Evolutionary conservation across 1,284 basidiomycete species (phyloP).

Genomic region (Vanrija sp.): DNA sequence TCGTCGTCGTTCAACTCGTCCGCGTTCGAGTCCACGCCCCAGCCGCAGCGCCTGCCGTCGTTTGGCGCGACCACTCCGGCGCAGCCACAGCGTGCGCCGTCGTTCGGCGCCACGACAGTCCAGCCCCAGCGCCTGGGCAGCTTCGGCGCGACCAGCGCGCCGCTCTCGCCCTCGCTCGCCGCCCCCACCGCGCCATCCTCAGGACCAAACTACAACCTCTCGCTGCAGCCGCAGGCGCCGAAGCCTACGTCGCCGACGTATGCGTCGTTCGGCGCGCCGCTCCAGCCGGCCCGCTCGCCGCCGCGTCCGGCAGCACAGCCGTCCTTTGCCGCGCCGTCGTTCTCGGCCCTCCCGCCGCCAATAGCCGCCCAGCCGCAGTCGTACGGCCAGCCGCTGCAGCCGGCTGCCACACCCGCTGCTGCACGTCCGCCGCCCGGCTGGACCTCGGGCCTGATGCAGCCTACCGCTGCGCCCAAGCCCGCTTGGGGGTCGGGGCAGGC

Average conservation of each 20-base stretch:
- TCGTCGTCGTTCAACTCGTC: slow-evolving; percentile 38
- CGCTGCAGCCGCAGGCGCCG: slow-evolving; percentile 33
- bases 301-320: neutral
- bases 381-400: slow-evolving; percentile 1
- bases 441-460: slow-evolving; percentile 42
- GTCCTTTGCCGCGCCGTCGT: slow-evolving; percentile 6
- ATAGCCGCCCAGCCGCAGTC: neutral
- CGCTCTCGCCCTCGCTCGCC: neutral
- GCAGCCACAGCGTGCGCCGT: slow-evolving; percentile 11
- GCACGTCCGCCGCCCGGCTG: slow-evolving; percentile 41
- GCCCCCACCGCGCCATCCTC: slow-evolving; percentile 1
- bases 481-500: slow-evolving; percentile 20
- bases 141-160: neutral
- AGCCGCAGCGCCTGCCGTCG: slow-evolving; percentile 4
- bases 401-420: slow-evolving; percentile 1
- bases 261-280: neutral
- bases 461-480: slow-evolving; percentile 32
- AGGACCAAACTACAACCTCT: slow-evolving; percentile 46
- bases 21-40: slow-evolving; percentile 22
- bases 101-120: neutral
- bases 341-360: neutral
- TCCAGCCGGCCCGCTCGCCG: slow-evolving; percentile 4
- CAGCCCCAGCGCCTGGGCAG: neutral
- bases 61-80: slow-evolving; percentile 5
- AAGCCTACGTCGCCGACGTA: slow-evolving; percentile 2